Evolutionary conservation across 1,284 basidiomycete genomes (phyloP).

Genomic region (Taiwanofungus camphoratus): DNA sequence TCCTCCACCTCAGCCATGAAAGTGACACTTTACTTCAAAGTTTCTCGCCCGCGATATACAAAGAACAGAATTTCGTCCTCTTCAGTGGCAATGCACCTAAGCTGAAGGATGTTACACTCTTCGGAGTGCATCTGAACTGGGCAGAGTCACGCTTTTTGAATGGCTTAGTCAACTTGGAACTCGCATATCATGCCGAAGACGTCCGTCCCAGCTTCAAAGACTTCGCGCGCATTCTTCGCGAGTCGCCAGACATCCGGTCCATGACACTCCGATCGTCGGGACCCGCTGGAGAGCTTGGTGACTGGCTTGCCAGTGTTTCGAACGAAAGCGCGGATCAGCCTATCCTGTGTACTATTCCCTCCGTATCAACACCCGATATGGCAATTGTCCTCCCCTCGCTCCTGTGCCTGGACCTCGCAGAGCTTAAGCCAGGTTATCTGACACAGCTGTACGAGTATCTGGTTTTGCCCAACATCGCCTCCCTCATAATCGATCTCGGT

Average conservation of each 20-base stretch:
- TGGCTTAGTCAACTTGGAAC: slow-evolving; percentile 44
- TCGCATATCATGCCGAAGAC: slow-evolving; percentile 49
- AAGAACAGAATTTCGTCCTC: slow-evolving; percentile 26
- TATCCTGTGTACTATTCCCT: too few relatives aligned
- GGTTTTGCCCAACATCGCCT: slow-evolving; percentile 36
- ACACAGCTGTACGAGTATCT: slow-evolving; percentile 37
- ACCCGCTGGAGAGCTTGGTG: slow-evolving; percentile 29
- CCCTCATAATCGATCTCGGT: slow-evolving; percentile 42
- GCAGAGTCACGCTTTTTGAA: slow-evolving; percentile 41
- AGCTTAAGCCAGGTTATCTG: slow-evolving; percentile 45
- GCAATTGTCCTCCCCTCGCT: slow-evolving; percentile 31
- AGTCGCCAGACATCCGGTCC: slow-evolving; percentile 39
- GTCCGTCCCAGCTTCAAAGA: slow-evolving; percentile 45
- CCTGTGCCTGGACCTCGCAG: slow-evolving; percentile 40
- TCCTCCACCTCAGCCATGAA: slow-evolving; percentile 53
- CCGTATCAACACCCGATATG: too few relatives aligned
- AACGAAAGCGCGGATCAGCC: too few relatives aligned
- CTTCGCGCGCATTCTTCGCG: slow-evolving; percentile 45
- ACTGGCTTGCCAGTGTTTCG: slow-evolving; percentile 30
- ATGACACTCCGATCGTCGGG: slow-evolving; percentile 52
- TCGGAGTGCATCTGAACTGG: slow-evolving; percentile 60
- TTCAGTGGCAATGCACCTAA: slow-evolving; percentile 43
- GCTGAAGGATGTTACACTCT: slow-evolving; percentile 48
- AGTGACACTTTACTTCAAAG: neutral
- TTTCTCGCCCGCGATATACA: slow-evolving; percentile 44